phyloP scores from a whole-genome alignment of 169 alveolate species.

The Eimeria necatrix region DNA sequence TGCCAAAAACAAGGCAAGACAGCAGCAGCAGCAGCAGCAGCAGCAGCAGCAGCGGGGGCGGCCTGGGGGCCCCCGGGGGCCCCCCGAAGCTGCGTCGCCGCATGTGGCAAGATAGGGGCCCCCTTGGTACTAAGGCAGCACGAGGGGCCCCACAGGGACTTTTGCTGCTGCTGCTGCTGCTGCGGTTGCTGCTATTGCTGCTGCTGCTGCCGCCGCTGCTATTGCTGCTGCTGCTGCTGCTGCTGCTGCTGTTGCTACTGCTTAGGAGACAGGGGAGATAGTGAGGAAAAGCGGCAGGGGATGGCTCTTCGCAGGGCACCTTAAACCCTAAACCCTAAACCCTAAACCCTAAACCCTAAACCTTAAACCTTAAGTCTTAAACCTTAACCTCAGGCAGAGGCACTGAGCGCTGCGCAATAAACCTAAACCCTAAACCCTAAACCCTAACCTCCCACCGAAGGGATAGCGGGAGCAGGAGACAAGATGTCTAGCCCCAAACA shows the following conservation, averaged over 20 bases:
- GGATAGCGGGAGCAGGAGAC: too few relatives aligned
- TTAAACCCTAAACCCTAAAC: too few relatives aligned
- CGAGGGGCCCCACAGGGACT: too few relatives aligned
- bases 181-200: too few relatives aligned
- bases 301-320: not conserved
- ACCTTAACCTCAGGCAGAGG: not conserved
- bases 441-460: not conserved
- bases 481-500: too few relatives aligned
- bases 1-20: not conserved
- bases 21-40: constrained; percentile 21
- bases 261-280: not conserved
- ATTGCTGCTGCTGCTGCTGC: not conserved
- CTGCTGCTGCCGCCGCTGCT: not conserved
- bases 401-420: too few relatives aligned
- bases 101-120: too few relatives aligned
- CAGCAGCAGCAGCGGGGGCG: constrained; percentile 28
- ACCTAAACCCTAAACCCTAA: constrained; percentile 10
- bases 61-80: too few relatives aligned
- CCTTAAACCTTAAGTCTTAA: not conserved
- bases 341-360: not conserved
- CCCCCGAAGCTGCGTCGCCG: too few relatives aligned
- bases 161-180: too few relatives aligned
- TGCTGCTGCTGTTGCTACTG: constrained; percentile 32
- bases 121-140: not conserved
- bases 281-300: not conserved